Base-by-base conservation (phyloP, 768 basidiomycete species). In the Tulasnella sp. region DNA sequence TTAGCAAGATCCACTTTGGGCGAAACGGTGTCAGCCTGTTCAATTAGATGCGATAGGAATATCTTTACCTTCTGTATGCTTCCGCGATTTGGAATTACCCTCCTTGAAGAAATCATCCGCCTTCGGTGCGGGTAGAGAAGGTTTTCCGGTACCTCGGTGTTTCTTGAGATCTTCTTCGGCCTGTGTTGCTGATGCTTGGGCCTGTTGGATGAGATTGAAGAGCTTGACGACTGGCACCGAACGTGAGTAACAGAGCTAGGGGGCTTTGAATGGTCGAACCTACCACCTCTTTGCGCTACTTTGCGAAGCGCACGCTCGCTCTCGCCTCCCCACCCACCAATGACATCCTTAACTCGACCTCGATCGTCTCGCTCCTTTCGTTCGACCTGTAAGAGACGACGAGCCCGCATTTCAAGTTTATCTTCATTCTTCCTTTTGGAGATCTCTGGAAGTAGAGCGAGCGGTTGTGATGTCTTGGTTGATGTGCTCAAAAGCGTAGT, bases 121-220 rank as follows among this genome's bases (percentile, higher is more conserved):
- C 9, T 74, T 69, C 11, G 87, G 87, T 4, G 86, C 83, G 38
- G 85, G 78, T 51, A 90, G 68, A 0, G 82, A 79, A 30, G 86
- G 81, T 66, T 86, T 90, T 24, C 88, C 87, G 21, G 80, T 77
- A 3, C 88, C 88, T 65, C 84, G 42, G n/a, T 47, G 55, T 17
- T 32, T 53, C 21, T 76, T 69, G 10, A 77, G 73, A 71, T 86
- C 87, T 58, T 76, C 67, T 60, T 81, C 78, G 67, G 82, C 82
- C 23, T 75, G 77, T 10, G 77, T 77, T 4, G 70, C 75, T 9
- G 76, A 69, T 1, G 79, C 74, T 11, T 92, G 89, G 19, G 87
- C 84, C 64, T 88, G 86, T 63, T 91, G 89, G 51, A 92, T 86
- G 3, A 79, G 82, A 65, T 92, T 92, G 74, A 92, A 92, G 15